Conservation (phyloP, 2,329 filamentous ascomycete genomes). For the Hymenoscyphus albidus region DNA sequence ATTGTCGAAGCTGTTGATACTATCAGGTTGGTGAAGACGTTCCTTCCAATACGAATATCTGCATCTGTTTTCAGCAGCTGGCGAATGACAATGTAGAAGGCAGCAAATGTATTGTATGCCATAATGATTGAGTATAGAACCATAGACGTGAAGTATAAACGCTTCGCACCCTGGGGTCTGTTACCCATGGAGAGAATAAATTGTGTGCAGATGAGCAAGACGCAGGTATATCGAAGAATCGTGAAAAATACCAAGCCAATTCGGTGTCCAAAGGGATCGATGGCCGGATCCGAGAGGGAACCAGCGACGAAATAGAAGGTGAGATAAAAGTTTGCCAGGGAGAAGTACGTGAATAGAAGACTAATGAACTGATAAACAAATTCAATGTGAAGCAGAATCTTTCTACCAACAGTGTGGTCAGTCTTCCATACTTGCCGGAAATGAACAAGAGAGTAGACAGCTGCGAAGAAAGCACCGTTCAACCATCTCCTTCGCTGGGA, state of each 20-base stretch:
- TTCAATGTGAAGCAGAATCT: conserved; percentile 88
- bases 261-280: conserved; percentile 89
- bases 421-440: conserved; percentile 90
- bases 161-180: conserved; percentile 88
- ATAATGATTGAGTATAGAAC: conserved; percentile 91
- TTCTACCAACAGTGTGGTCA: conserved; percentile 84
- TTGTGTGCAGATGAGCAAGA: conserved; percentile 86
- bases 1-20: conserved; percentile 85
- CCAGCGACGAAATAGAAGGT: conserved; percentile 98
- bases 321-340: conserved; percentile 96
- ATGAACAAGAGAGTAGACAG: conserved; percentile 94
- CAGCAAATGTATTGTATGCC: conserved; percentile 88
- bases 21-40: conserved; percentile 92
- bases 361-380: conserved; percentile 93
- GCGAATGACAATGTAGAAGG: conserved; percentile 82
- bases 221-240: conserved; percentile 77
- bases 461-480: conserved; percentile 97
- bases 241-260: conserved; percentile 83
- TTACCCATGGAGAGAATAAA: conserved; percentile 97
- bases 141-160: conserved; percentile 84
- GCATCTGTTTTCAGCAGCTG: conserved; percentile 56
- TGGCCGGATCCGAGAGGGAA: conserved; percentile 69
- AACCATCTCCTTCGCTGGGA: conserved; percentile 95
- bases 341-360: conserved; percentile 95
- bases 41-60: conserved; percentile 66